Evolutionary conservation across 2,329 filamentous ascomycete genomes (phyloP), one percentile per base, ranked within the genome.

Genomic region (Neobulgaria alba): DNA sequence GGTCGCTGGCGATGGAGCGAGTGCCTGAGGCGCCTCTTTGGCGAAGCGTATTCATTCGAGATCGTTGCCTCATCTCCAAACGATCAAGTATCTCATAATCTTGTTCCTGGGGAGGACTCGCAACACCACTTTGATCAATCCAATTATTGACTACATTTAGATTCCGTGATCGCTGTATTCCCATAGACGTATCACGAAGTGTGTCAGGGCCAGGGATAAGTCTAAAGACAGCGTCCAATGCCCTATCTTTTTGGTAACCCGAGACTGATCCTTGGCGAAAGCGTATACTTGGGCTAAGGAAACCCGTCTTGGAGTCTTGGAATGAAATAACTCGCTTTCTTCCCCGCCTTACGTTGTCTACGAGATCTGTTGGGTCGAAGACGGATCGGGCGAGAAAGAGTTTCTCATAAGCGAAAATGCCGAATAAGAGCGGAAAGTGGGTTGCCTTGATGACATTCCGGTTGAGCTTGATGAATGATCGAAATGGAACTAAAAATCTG

Each of bases 381-480:
- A 89, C 78, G 2, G 76, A 75, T 1, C 80, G 72, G 3, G 85
- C 79, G 19, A 96, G 68, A 54, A 92, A 75, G 29, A 84, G 71
- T 43, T 80, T 83, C 62, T 96, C 90, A 59, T 96, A 96, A 15
- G 84, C 53, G 56, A 85, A 96, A 41, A 96, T 94, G 42, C 76
- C 72, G 57, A 94, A 88, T 1, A 96, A 65, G 2, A 96, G 74
- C 0, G 90, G 89, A 47, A 92, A 82, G 61, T 96, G 90, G 0
- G 88, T 95, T 31, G 82, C 63, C 58, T 95, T 95, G 68, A 96
- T 95, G 45, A 93, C 77, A 0, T 77, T 82, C n/a, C 90, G 77
- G 59, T 96, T 96, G 48, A 94, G 66, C 57, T 78, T 81, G 49
- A 96, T 81, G 55, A 92, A 96, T 36, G 79, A 75, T 30, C 77